Evolutionary conservation across 2,329 filamentous ascomycete species (phyloP).

Genomic region (Paraphoma chrysanthemicola): DNA sequence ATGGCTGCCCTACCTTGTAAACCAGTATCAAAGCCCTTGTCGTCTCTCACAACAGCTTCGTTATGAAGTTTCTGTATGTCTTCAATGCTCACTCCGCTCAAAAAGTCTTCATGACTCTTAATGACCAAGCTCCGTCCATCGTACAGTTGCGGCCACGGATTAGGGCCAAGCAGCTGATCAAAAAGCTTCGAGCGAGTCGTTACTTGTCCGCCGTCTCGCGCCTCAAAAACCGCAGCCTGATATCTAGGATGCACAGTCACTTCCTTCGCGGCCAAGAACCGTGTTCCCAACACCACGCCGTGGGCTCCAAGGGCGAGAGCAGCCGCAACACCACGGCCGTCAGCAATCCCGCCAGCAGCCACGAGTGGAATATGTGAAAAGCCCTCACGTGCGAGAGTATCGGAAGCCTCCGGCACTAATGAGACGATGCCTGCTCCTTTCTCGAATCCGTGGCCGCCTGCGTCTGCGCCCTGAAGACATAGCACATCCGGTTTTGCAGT

Average conservation of each 20-base stretch:
- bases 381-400: slow-evolving; percentile 51
- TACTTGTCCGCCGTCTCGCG: slow-evolving; percentile 57
- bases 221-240: slow-evolving; percentile 53
- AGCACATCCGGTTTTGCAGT: slow-evolving; percentile 63
- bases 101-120: slow-evolving; percentile 54
- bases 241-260: slow-evolving; percentile 55
- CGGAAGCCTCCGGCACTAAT: slow-evolving; percentile 64
- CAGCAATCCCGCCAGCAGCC: slow-evolving; percentile 67
- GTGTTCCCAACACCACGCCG: slow-evolving; percentile 69
- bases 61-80: slow-evolving; percentile 53
- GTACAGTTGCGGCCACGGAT: slow-evolving; percentile 65
- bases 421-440: slow-evolving; percentile 63
- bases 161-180: slow-evolving; percentile 62
- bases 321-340: slow-evolving; percentile 65
- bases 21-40: slow-evolving; percentile 59
- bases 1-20: slow-evolving; percentile 63
- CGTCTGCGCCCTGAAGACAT: slow-evolving; percentile 70
- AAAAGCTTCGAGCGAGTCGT: slow-evolving; percentile 60
- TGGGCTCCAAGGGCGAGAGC: slow-evolving; percentile 61
- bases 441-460: slow-evolving; percentile 68
- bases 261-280: slow-evolving; percentile 64
- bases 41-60: slow-evolving; percentile 56
- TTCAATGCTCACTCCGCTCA: slow-evolving; percentile 48
- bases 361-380: slow-evolving; percentile 48
- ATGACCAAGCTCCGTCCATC: slow-evolving; percentile 65